Evolutionary conservation across 1,139 yeast genomes (phyloP).

Genomic region (Candida labiduridarum): DNA sequence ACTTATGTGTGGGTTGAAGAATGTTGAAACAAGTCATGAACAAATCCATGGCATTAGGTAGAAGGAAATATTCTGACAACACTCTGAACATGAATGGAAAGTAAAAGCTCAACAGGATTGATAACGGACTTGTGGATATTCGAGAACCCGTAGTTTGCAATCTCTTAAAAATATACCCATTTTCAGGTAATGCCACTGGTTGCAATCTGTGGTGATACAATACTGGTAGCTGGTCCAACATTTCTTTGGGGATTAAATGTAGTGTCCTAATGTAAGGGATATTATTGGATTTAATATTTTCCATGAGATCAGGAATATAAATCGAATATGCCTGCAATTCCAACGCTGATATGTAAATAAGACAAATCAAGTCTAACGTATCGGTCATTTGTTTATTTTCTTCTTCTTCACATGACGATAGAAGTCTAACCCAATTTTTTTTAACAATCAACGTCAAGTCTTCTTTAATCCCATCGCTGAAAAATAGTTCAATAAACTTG

Average conservation of each 20-base stretch:
- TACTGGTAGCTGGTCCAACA: constrained; percentile 27
- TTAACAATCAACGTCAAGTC: constrained; percentile 47
- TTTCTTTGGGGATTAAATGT: constrained; percentile 29
- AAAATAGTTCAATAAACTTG: constrained; percentile 15
- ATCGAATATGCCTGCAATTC: constrained; percentile 39
- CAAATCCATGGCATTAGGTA: constrained; percentile 36
- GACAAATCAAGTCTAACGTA: constrained; percentile 31
- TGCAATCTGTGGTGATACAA: constrained; percentile 27
- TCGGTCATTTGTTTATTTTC: constrained; percentile 14
- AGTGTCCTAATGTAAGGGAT: constrained; percentile 42
- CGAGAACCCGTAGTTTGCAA: constrained; percentile 11
- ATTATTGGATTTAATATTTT: constrained; percentile 30
- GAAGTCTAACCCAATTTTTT: constrained; percentile 47
- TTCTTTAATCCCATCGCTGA: constrained; percentile 24
- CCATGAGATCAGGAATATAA: constrained; percentile 37
- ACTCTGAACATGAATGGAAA: constrained; percentile 38
- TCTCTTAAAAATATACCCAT: constrained; percentile 28
- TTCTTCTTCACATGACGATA: constrained; percentile 2
- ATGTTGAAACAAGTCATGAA: constrained; percentile 25
- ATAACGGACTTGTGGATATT: not conserved
- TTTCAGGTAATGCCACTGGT: constrained; percentile 31
- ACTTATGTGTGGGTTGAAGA: constrained; percentile 4
- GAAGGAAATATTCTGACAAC: constrained; percentile 25
- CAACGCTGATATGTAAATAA: constrained; percentile 42
- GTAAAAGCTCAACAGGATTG: constrained; percentile 28